phyloP scores from a whole-genome alignment of 106 monocot genomes.

The Amphibolis antarctica region DNA sequence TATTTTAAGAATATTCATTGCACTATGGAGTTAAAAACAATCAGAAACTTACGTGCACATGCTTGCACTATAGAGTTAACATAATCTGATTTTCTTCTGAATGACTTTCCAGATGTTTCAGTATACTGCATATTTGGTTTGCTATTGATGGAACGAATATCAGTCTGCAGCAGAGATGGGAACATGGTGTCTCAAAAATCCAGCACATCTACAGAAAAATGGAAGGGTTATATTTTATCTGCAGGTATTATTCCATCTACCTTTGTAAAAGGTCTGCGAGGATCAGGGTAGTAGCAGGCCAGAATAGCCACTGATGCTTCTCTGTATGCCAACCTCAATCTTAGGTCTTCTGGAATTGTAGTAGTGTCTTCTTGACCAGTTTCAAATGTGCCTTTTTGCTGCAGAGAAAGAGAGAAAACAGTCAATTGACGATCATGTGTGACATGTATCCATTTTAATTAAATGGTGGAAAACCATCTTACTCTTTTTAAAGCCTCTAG shows the following conservation, averaged over 20 bases:
- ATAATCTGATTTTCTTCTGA: slow-evolving; percentile 69
- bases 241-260: slow-evolving; percentile 13
- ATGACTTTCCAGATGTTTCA: slow-evolving; percentile 54
- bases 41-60: slow-evolving; percentile 57
- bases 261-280: slow-evolving; percentile 49
- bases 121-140: slow-evolving; percentile 75
- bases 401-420: slow-evolving; percentile 3
- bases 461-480: slow-evolving; percentile 1
- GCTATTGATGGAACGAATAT: slow-evolving; percentile 45
- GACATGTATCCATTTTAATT: neutral
- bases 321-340: slow-evolving; percentile 64
- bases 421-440: slow-evolving; percentile 37
- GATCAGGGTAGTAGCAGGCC: slow-evolving; percentile 55
- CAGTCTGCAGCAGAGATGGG: slow-evolving; percentile 43
- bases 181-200: neutral
- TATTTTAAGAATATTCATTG: neutral
- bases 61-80: slow-evolving; percentile 53
- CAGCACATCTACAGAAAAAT: neutral
- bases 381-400: slow-evolving; percentile 94
- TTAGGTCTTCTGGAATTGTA: slow-evolving; percentile 57
- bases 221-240: neutral
- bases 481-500: slow-evolving; percentile 73
- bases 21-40: neutral
- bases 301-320: slow-evolving; percentile 79
- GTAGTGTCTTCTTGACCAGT: slow-evolving; percentile 78